These are phyloP conservation scores for Chytriomyces sp. DNA, from an alignment of 192 early-diverging fungal genomes.

Conservation along the genomic window DNA sequence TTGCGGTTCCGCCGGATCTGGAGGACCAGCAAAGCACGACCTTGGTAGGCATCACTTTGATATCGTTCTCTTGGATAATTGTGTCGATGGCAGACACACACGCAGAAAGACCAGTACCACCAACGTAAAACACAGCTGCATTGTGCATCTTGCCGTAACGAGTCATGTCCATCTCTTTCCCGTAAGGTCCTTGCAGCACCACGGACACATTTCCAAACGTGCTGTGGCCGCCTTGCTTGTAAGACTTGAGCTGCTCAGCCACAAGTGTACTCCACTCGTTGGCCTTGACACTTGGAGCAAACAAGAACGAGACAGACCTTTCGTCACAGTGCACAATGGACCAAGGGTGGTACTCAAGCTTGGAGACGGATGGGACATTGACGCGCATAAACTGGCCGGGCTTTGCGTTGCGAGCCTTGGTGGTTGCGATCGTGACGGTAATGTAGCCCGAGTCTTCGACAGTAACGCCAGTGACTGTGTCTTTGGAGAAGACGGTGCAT, in stretches of 20 bases:
- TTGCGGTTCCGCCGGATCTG: neutral
- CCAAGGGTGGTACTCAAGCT: constrained; percentile 80
- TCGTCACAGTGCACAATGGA: constrained; percentile 65
- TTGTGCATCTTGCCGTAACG: neutral
- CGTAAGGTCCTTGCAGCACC: too few relatives aligned
- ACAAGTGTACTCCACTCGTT: constrained; percentile 25
- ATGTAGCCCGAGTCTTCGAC: constrained; percentile 66
- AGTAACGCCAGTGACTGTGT: constrained; percentile 61
- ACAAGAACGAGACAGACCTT: constrained; percentile 12
- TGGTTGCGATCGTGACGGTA: constrained; percentile 63
- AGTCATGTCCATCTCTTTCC: too few relatives aligned
- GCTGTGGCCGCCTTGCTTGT: neutral
- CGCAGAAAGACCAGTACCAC: too few relatives aligned
- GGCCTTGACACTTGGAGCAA: neutral
- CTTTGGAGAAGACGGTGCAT: constrained; percentile 53
- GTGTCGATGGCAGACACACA: constrained; percentile 3
- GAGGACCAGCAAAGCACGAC: neutral
- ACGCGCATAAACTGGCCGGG: constrained; percentile 83
- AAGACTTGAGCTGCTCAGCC: neutral
- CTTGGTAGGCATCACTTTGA: neutral
- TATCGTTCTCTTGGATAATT: neutral
- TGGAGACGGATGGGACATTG: constrained; percentile 71
- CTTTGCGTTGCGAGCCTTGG: constrained; percentile 3
- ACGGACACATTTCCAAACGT: too few relatives aligned
- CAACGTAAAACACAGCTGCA: too few relatives aligned